Evolutionary conservation across 176 grass and related monocot genomes (phyloP).

Genomic region (Cenchrus purpureus): DNA sequence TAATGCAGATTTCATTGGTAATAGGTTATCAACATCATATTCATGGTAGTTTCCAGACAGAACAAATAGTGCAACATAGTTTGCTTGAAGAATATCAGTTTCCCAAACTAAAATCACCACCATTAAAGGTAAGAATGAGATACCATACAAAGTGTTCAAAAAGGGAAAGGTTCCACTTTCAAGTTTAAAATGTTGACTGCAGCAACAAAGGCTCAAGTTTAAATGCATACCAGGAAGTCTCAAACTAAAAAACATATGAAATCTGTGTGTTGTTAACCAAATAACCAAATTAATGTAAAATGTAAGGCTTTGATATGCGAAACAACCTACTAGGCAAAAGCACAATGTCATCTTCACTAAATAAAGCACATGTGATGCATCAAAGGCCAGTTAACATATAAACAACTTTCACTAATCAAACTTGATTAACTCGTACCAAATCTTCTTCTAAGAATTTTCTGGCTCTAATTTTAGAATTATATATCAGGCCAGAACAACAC

Average conservation of each 20-base stretch:
- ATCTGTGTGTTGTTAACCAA: background rate
- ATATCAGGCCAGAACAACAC: background rate
- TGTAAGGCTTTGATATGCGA: background rate
- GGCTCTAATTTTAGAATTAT: background rate
- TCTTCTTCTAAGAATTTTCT: background rate
- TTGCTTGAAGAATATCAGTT: conserved; percentile 11
- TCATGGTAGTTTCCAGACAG: conserved; percentile 14
- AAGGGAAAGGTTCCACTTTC: too few species aligned
- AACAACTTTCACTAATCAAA: background rate
- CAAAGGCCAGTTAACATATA: background rate
- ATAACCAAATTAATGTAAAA: background rate
- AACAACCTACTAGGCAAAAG: background rate
- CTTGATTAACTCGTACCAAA: background rate
- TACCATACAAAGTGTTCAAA: background rate
- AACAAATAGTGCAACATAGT: background rate
- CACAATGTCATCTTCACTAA: background rate
- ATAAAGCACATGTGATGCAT: background rate
- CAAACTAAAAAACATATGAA: background rate
- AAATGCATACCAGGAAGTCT: background rate
- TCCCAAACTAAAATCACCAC: background rate
- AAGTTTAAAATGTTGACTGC: too few species aligned
- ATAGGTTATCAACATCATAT: background rate
- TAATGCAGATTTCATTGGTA: background rate
- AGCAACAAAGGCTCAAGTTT: background rate
- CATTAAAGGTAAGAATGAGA: background rate